A percentile compares a stretch with the other conserved stretches of the same genome.
Evolutionary conservation across 192 early-diverging fungal species (phyloP).

Genomic region (Podila horticola): DNA sequence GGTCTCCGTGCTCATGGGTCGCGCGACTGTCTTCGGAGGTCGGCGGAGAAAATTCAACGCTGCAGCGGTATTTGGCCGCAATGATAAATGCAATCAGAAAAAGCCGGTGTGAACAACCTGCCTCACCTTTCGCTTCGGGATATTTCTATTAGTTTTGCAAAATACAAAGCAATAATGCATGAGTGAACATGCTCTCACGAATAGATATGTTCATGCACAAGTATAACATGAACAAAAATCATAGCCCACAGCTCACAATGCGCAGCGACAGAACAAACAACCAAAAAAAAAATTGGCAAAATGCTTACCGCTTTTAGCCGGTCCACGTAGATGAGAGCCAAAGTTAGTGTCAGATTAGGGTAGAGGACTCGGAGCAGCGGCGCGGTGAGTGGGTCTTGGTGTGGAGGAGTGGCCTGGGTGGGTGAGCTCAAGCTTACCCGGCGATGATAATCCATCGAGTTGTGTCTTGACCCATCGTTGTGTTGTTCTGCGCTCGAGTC

Average conservation of each 20-base stretch:
- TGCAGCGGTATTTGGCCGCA: slow-evolving; percentile 55
- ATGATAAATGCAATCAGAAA: slow-evolving; percentile 62
- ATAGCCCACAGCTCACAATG: too few species aligned
- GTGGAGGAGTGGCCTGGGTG: not conserved
- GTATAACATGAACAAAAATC: too few species aligned
- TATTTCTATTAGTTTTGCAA: slow-evolving; percentile 41
- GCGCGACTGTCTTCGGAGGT: not conserved
- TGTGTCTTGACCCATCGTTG: not conserved
- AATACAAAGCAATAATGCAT: not conserved
- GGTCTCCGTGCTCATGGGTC: not conserved
- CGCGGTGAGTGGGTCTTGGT: not conserved
- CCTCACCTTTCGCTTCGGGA: slow-evolving; percentile 51
- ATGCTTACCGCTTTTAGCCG: slow-evolving; percentile 46
- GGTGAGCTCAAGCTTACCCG: not conserved
- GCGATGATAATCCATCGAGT: not conserved
- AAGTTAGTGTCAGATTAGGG: slow-evolving; percentile 42
- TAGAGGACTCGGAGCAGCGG: slow-evolving; percentile 29
- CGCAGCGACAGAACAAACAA: not conserved
- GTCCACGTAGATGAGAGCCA: slow-evolving; percentile 46
- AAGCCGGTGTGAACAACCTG: slow-evolving; percentile 58
- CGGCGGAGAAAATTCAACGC: slow-evolving; percentile 33
- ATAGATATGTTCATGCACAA: too few species aligned
- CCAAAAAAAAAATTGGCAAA: too few species aligned
- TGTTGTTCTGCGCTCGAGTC: not conserved
- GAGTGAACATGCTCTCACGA: not conserved